Base-by-base conservation (phyloP, 176 grass and related monocot genomes). In the Guadua angustifolia region DNA sequence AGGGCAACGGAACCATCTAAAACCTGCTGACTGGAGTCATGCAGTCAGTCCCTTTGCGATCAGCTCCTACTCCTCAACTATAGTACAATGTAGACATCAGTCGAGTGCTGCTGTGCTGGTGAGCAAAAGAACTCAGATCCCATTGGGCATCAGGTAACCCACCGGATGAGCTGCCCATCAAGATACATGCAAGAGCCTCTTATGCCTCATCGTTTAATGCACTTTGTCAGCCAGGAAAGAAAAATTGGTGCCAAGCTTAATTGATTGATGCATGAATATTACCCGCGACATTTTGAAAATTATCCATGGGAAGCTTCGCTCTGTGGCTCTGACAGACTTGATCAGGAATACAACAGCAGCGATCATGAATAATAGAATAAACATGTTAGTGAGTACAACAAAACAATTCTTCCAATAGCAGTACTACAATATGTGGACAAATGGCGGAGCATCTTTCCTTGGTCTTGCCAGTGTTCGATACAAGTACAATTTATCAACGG, bases 391-490 rank as follows among this genome's bases (percentile, higher is more conserved):
- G 6, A 4, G 4, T 71, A 59, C 55, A 77, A 53, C 42, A 71
- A 64, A 65, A 38, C 6, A 45, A 25, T 82, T 81, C 71, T 83
- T 74, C 67, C 78, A 62, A 79, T 68, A 42, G 47, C 6, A 79
- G 7, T 35, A 32, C 92, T 92, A 97, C 94, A 97, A 89, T 56
- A 94, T 90, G 76, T 92, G 89, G 42, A 97, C 94, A 78, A 97
- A 94, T 25, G 63, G 13, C 0, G 90, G 92, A n/a, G 84, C 90
- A 86, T 97, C 94, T 15, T 53, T 69, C 77, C 94, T 91, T 49
- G 90, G 86, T 56, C 94, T 92, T 50, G 83, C 81, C 17, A 97
- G 82, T 59, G 92, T 91, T 36, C 92, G 85, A 66, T 97, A 97
- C 69, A 97, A 76, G 80, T 97, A 97, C 68, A 97, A 43, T 70